These are phyloP conservation scores for Leucocoprinus sp. DNA, from an alignment of 768 basidiomycete species.

Conservation along the genomic window DNA sequence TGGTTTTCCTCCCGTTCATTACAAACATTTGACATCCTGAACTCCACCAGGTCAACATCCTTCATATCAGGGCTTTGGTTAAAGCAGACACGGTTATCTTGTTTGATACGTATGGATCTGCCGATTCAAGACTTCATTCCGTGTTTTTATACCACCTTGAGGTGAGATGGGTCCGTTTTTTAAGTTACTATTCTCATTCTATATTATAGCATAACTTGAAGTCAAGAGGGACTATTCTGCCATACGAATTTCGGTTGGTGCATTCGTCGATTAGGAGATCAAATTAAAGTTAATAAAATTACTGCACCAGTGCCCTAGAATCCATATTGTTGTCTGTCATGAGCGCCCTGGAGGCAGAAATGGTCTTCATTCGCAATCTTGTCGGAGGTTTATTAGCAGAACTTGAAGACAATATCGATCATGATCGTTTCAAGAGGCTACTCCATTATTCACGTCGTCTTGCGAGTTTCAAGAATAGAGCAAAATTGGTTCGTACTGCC, in stretches of 20 bases:
- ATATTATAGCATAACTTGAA: constrained; percentile 70
- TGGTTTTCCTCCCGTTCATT: constrained; percentile 20
- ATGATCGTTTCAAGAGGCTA: constrained; percentile 87
- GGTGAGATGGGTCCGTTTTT: constrained; percentile 27
- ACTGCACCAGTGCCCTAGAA: constrained; percentile 66
- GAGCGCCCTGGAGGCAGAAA: constrained; percentile 91
- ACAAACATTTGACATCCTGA: constrained; percentile 7
- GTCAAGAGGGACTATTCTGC: constrained; percentile 54
- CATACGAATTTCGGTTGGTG: constrained; percentile 81
- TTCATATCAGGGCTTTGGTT: constrained; percentile 91
- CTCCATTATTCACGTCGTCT: constrained; percentile 89
- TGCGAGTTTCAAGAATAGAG: constrained; percentile 84
- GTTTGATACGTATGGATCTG: constrained; percentile 87
- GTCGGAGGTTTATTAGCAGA: constrained; percentile 87
- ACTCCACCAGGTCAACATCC: constrained; percentile 67
- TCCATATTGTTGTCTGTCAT: constrained; percentile 87
- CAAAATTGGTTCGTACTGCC: constrained; percentile 55
- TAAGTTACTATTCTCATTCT: constrained; percentile 6
- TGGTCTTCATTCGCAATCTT: constrained; percentile 88
- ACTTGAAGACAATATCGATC: constrained; percentile 91
- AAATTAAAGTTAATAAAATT: background rate
- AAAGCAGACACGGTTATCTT: constrained; percentile 88
- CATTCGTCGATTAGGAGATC: background rate
- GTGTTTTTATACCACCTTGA: constrained; percentile 85
- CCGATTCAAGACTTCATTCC: constrained; percentile 78